Evolutionary conservation across 2,329 filamentous ascomycete species (phyloP).

Genomic region (Beauveria brongniartii): DNA sequence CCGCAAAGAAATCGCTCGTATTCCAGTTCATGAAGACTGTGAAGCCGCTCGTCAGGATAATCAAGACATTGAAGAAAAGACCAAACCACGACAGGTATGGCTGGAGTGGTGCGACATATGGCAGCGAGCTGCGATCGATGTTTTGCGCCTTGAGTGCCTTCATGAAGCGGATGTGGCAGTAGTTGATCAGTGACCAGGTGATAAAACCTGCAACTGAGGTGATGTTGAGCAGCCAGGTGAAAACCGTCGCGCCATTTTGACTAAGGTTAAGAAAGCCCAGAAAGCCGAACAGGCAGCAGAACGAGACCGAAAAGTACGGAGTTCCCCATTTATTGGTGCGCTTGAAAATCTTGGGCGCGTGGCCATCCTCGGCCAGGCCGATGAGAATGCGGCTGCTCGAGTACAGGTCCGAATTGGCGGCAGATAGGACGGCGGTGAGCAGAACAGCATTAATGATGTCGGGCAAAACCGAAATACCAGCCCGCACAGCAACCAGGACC

Average conservation of each 20-base stretch:
- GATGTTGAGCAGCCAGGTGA: conserved; percentile 67
- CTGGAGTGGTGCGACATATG: conserved; percentile 54
- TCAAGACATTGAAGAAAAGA: conserved; percentile 55
- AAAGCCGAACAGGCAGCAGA: conserved; percentile 47
- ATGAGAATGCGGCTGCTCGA: conserved; percentile 62
- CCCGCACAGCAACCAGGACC: conserved; percentile 51
- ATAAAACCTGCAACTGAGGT: conserved; percentile 62
- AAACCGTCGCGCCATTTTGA: conserved; percentile 49
- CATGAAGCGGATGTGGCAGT: conserved; percentile 59
- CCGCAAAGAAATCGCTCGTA: conserved; percentile 52
- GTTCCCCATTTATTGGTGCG: conserved; percentile 54
- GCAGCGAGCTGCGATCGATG: conserved; percentile 48
- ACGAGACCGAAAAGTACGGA: conserved; percentile 51
- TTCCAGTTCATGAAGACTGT: conserved; percentile 58
- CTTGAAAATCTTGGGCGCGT: conserved; percentile 52
- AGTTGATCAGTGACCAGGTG: conserved; percentile 58
- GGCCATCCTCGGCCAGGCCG: conserved; percentile 55
- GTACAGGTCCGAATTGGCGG: conserved; percentile 71
- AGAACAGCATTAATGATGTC: conserved; percentile 72
- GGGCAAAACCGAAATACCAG: conserved; percentile 55
- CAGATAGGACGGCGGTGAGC: conserved; percentile 68
- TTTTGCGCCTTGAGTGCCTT: conserved; percentile 47
- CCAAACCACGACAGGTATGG: conserved; percentile 60
- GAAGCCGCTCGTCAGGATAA: conserved; percentile 62
- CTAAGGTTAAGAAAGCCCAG: conserved; percentile 63